A percentile compares a stretch with the other conserved stretches of the same genome.
phyloP scores from a whole-genome alignment of 192 early-diverging fungal genomes.

The Glomus cerebriforme region DNA sequence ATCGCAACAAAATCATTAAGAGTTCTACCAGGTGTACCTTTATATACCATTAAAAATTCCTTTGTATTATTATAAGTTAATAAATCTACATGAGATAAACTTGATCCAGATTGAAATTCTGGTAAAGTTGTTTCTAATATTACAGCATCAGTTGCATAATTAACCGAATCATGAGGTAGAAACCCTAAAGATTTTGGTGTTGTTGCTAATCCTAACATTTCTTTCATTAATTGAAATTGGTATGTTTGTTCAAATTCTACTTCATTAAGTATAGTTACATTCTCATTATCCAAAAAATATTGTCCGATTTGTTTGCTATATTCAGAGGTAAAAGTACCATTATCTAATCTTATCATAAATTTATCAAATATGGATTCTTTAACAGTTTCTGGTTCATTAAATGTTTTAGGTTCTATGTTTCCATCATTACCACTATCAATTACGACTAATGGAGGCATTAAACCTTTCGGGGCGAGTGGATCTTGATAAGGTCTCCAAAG shows the following conservation, averaged over 20 bases:
- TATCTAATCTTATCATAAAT: not conserved
- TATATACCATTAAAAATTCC: not conserved
- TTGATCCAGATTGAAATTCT: not conserved
- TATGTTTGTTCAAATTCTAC: not conserved
- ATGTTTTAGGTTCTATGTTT: too few species aligned
- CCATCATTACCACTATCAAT: not conserved
- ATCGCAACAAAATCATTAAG: not conserved
- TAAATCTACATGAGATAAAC: not conserved
- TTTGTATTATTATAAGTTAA: not conserved
- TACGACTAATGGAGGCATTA: not conserved
- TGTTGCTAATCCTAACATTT: not conserved
- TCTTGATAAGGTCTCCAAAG: not conserved
- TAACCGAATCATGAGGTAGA: not conserved
- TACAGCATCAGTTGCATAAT: not conserved
- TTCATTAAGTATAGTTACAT: not conserved
- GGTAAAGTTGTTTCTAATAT: not conserved
- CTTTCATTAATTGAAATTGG: not conserved
- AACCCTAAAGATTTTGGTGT: not conserved
- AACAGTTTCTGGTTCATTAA: not conserved
- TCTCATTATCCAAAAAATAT: not conserved
- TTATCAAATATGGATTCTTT: conserved; percentile 2
- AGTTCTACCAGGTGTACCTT: not conserved
- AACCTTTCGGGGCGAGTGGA: not conserved
- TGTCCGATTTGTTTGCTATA: not conserved
- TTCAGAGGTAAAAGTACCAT: not conserved